These are phyloP conservation scores for Chlorophyllum brunneum DNA, from an alignment of 768 basidiomycete genomes.

Conservation along the genomic window DNA sequence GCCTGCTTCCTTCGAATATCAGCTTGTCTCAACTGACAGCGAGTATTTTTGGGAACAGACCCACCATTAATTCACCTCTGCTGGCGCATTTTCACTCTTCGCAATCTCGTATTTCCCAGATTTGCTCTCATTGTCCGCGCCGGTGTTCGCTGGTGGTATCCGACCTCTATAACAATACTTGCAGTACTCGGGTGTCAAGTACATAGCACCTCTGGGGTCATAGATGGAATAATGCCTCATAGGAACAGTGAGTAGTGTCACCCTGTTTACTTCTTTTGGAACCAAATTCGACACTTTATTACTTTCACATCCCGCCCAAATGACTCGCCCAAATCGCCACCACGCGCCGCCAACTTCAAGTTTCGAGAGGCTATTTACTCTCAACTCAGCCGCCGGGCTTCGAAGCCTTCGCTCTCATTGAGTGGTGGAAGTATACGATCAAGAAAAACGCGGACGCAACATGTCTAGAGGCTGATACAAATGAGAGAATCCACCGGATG, in stretches of 20 bases:
- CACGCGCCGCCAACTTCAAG: constrained; percentile 40
- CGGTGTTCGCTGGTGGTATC: constrained; percentile 17
- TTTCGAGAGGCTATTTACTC: constrained; percentile 50
- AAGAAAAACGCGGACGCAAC: constrained; percentile 19
- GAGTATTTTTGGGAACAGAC: background rate
- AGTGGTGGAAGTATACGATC: constrained; percentile 48
- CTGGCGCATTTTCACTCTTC: background rate
- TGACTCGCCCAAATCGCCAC: background rate
- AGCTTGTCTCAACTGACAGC: background rate
- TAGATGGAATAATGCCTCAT: constrained; percentile 58
- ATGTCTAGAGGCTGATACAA: constrained; percentile 5
- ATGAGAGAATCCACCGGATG: constrained; percentile 20
- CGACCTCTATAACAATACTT: constrained; percentile 19
- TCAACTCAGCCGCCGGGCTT: constrained; percentile 22
- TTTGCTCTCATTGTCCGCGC: constrained; percentile 9
- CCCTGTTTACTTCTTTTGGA: background rate
- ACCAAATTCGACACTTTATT: constrained; percentile 31
- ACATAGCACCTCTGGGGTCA: constrained; percentile 56
- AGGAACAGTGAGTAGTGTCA: constrained; percentile 53
- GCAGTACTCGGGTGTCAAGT: constrained; percentile 23
- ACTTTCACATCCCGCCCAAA: constrained; percentile 45
- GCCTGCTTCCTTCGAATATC: background rate
- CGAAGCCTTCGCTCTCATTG: constrained; percentile 34
- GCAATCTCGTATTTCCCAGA: background rate
- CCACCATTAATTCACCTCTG: background rate